Evolutionary conservation across 1,139 yeast species (phyloP), one percentile per base, ranked within the genome.

Genomic region (Candida glucosophila): DNA sequence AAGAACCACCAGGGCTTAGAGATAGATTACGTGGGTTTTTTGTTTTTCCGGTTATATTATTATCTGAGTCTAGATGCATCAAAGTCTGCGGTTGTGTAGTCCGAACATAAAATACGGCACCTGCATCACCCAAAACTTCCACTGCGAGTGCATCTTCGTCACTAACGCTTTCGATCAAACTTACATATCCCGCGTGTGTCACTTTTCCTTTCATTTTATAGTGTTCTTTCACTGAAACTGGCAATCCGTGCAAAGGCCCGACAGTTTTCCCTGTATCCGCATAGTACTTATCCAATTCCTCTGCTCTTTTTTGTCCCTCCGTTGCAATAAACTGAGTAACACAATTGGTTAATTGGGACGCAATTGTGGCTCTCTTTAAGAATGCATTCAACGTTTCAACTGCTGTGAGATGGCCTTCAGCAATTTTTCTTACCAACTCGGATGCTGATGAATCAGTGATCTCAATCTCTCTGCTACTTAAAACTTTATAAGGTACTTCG

Each of bases 381-480:
- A 57, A 72, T 0, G 75, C 73, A 22, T 52, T 51, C 33, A 58
- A 59, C 19, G 69, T 72, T 29, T 66, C 59, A 10, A 58, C 66
- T 0, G 74, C 53, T 3, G 64, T 47, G 32, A 41, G 53, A 27
- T 52, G 41, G 2, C 57, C 57, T 6, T 25, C 28, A 4, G 49
- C 58, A 18, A 73, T 54, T 26, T 55, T 47, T 8, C 43, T 42
- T 12, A 52, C 55, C 36, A 66, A 49, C 20, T 39, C 47, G 21
- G 41, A 37, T 8, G 65, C 68, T 0, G 69, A 36, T 15, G 57
- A 36, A 29, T 64, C 69, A 16, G 77, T 71, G 42, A 71, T 68
- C 18, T 40, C 52, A 23, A 64, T 54, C 38, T 72, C 76, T 23
- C 46, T 45, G 1, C 41, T 54, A 5, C 68, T 51, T 30, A 77